Evolutionary conservation across 1,284 basidiomycete genomes (phyloP).

Genomic region (Cutaneotrichosporon cutaneum): DNA sequence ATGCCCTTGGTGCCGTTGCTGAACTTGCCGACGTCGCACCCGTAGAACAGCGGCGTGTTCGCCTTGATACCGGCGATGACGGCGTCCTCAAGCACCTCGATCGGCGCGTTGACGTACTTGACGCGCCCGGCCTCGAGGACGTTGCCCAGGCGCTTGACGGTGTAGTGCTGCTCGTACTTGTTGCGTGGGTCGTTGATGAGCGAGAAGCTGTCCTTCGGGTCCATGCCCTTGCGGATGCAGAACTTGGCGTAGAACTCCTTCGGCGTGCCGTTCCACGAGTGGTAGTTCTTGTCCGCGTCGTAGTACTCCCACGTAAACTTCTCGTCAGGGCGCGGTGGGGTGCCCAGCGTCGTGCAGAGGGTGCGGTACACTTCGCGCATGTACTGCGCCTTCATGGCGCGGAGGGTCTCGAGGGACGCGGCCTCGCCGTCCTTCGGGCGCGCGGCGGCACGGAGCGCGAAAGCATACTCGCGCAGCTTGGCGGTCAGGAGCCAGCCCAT

Average conservation of each 20-base stretch:
- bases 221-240: slow-evolving; percentile 40
- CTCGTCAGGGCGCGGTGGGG: slow-evolving; percentile 70
- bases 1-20: slow-evolving; percentile 61
- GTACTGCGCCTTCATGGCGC: slow-evolving; percentile 72
- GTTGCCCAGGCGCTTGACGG: slow-evolving; percentile 88
- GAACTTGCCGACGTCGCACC: slow-evolving; percentile 64
- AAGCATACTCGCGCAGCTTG: slow-evolving; percentile 85
- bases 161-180: slow-evolving; percentile 77
- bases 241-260: slow-evolving; percentile 66
- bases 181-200: slow-evolving; percentile 95
- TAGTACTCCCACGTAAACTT: slow-evolving; percentile 85
- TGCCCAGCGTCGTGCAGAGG: slow-evolving; percentile 79
- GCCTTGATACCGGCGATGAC: slow-evolving; percentile 84
- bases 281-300: slow-evolving; percentile 74
- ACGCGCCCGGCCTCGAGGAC: slow-evolving; percentile 82
- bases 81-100: slow-evolving; percentile 72
- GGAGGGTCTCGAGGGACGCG: slow-evolving; percentile 18
- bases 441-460: slow-evolving; percentile 64
- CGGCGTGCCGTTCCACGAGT: slow-evolving; percentile 73
- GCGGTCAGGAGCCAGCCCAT: slow-evolving; percentile 78
- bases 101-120: slow-evolving; percentile 86
- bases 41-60: slow-evolving; percentile 89
- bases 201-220: slow-evolving; percentile 69
- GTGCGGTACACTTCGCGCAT: slow-evolving; percentile 84
- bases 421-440: slow-evolving; percentile 9